Evolutionary conservation across 306 rosid species (phyloP).

Genomic region (Oemleria cerasiformis): DNA sequence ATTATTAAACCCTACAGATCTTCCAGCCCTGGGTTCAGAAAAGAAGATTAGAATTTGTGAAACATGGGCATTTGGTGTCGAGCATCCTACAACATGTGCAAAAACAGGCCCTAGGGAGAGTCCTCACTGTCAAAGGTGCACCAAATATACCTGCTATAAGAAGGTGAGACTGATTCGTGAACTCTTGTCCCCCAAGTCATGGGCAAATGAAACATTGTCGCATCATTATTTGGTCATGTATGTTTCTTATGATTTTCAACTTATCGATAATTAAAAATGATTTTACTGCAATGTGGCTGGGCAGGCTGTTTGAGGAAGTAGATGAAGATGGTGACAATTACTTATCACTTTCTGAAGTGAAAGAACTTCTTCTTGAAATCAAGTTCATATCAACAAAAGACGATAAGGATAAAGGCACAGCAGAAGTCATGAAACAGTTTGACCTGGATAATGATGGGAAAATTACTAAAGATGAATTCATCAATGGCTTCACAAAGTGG

Average conservation of each 20-base stretch:
- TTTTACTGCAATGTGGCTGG: no score
- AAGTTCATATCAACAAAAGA: slow-evolving; percentile 24
- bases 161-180: not conserved
- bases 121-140: slow-evolving; percentile 20
- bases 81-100: slow-evolving; percentile 18
- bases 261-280: no score
- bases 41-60: slow-evolving; percentile 21
- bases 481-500: slow-evolving; percentile 46
- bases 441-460: slow-evolving; percentile 47
- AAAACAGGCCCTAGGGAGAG: slow-evolving; percentile 17
- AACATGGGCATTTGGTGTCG: slow-evolving; percentile 10
- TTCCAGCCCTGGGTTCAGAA: slow-evolving; percentile 23
- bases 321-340: slow-evolving; percentile 37
- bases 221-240: no score
- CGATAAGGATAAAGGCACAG: slow-evolving; percentile 36
- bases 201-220: no score
- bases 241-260: no score
- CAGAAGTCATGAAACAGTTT: slow-evolving; percentile 40
- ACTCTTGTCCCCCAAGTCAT: not conserved
- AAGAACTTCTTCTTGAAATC: slow-evolving; percentile 35
- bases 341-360: slow-evolving; percentile 39
- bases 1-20: not conserved
- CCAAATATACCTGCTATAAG: slow-evolving; percentile 9
- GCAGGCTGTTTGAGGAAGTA: slow-evolving; percentile 50
- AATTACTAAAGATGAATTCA: slow-evolving; percentile 54